phyloP scores from a whole-genome alignment of 192 early-diverging fungal species.

The Phlyctochytrium bullatum region DNA sequence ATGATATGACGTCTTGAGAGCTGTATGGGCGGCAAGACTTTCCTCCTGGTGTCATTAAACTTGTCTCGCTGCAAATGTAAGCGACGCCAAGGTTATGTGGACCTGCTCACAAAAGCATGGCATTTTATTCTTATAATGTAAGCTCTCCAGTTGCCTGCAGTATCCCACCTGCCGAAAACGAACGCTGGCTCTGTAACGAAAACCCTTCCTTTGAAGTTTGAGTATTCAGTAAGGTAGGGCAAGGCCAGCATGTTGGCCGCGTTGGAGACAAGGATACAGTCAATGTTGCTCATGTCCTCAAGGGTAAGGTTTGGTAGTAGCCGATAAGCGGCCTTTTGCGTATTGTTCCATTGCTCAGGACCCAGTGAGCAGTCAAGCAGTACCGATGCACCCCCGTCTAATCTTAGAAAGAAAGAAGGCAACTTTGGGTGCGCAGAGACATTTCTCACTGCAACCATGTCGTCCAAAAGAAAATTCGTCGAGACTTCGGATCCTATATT shows the following conservation, averaged over 20 bases:
- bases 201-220: conserved; percentile 71
- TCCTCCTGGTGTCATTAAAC: too few species aligned
- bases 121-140: too few species aligned
- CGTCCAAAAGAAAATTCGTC: conserved; percentile 22
- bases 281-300: conserved; percentile 37
- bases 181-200: conserved; percentile 80
- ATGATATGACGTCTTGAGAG: too few species aligned
- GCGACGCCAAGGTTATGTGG: too few species aligned
- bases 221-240: conserved; percentile 81
- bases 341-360: not conserved
- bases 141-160: too few species aligned
- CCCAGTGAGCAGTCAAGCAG: not conserved
- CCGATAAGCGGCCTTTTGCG: not conserved
- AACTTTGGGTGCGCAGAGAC: not conserved
- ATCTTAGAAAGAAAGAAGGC: not conserved
- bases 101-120: too few species aligned
- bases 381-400: not conserved
- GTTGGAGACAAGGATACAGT: conserved; percentile 75
- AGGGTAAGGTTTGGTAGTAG: not conserved
- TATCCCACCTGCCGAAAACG: conserved; percentile 64
- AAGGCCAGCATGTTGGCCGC: conserved; percentile 71
- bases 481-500: conserved; percentile 17
- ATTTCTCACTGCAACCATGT: too few species aligned
- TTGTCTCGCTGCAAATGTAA: too few species aligned
- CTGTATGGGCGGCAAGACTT: too few species aligned